Conservation (phyloP, 2,329 filamentous ascomycete species). For the Diaporthe amygdali region DNA sequence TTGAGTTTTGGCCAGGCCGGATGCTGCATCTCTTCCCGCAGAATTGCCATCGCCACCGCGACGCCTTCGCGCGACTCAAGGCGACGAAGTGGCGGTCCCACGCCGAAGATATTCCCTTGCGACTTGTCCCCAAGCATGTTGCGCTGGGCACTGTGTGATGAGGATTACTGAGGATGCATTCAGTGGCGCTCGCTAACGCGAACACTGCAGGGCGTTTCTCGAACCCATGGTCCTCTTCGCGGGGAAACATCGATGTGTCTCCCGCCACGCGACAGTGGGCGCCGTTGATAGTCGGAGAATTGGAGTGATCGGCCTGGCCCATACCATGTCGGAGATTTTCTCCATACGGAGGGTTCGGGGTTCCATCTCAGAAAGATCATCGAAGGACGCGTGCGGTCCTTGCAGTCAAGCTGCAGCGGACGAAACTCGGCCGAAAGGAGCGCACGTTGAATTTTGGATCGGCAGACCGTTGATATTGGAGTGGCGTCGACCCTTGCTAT, state of each 20-base stretch:
- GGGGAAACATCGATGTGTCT: not conserved
- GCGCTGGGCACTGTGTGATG: not conserved
- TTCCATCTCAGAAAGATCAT: not conserved
- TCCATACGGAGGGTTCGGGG: not conserved
- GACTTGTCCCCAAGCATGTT: not conserved
- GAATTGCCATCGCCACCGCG: not conserved
- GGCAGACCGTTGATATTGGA: not conserved
- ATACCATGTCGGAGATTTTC: not conserved
- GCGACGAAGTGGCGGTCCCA: not conserved
- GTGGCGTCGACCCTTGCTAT: constrained; percentile 7
- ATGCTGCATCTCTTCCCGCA: no score
- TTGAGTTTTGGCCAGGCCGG: not conserved
- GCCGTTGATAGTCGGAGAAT: not conserved
- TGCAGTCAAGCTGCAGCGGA: not conserved
- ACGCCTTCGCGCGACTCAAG: not conserved
- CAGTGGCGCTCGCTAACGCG: not conserved
- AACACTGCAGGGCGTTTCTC: not conserved
- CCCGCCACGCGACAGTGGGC: not conserved
- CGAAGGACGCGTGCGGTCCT: not conserved
- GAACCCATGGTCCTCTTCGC: not conserved
- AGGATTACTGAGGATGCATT: not conserved
- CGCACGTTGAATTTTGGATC: not conserved
- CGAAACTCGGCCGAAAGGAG: constrained; percentile 11
- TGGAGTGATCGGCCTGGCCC: not conserved
- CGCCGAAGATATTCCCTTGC: not conserved